Percentiles rank a stretch among this genome's conserved stretches.
Conservation (phyloP, 306 rosid genomes). For the Cicer arietinum region DNA sequence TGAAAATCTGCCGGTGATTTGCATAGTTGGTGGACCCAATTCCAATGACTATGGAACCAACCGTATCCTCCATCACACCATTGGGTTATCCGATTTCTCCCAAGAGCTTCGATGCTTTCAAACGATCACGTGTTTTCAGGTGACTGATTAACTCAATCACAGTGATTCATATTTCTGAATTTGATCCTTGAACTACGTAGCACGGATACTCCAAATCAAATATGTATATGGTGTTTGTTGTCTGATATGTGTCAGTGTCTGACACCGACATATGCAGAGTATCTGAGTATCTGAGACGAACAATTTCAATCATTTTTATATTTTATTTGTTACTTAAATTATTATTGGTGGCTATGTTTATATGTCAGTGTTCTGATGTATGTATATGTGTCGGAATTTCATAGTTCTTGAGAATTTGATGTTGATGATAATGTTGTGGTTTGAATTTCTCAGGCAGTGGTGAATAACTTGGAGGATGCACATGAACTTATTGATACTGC, state of each 20-base stretch:
- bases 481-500: constrained; percentile 88
- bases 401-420: constrained; percentile 1
- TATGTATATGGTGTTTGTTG: too few relatives aligned
- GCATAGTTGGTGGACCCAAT: constrained; percentile 84
- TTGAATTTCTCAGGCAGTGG: constrained; percentile 66
- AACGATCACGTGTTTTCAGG: constrained; percentile 78
- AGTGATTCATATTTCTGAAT: neutral
- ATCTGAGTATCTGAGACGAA: too few relatives aligned
- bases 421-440: neutral
- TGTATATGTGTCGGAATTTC: too few relatives aligned
- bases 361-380: too few relatives aligned
- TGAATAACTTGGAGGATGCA: constrained; percentile 80
- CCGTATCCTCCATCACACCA: constrained; percentile 84
- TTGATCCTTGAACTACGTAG: neutral
- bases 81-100: constrained; percentile 75
- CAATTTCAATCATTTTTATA: too few relatives aligned
- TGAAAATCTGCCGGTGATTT: constrained; percentile 81
- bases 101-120: constrained; percentile 87
- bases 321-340: too few relatives aligned
- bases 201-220: too few relatives aligned
- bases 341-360: too few relatives aligned
- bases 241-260: too few relatives aligned
- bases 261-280: too few relatives aligned
- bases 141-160: neutral
- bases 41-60: constrained; percentile 86